Evolutionary conservation across 306 rosid species (phyloP).

Genomic region (Quercus parvula): DNA sequence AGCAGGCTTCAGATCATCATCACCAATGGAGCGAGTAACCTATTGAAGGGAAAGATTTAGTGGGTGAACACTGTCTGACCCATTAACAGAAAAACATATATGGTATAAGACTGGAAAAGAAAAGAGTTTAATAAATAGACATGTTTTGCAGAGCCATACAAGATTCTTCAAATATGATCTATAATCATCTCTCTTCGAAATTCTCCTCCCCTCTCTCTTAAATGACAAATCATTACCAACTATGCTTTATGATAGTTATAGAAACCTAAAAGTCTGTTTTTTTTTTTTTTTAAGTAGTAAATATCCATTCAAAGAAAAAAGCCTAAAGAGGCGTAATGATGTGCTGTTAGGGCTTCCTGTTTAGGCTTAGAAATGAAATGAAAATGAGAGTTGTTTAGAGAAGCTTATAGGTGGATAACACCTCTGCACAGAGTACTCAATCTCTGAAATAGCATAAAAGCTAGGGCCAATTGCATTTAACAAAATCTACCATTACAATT

Average conservation of each 20-base stretch:
- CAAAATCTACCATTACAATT: too few species aligned
- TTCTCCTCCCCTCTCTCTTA: neutral
- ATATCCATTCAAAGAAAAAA: neutral
- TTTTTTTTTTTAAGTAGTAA: too few species aligned
- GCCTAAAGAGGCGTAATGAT: too few species aligned
- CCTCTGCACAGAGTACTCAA: too few species aligned
- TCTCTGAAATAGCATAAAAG: too few species aligned
- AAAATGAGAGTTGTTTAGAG: too few species aligned
- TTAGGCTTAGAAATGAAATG: too few species aligned
- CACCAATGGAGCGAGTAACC: slow-evolving; percentile 98
- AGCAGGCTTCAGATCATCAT: slow-evolving; percentile 88
- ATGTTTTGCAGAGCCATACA: neutral
- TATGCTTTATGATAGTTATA: neutral
- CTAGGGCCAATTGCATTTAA: too few species aligned
- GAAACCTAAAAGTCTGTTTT: neutral
- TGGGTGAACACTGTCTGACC: neutral
- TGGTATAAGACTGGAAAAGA: neutral
- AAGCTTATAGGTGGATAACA: too few species aligned
- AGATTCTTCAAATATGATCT: neutral
- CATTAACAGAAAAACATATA: neutral
- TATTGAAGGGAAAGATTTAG: slow-evolving; percentile 18
- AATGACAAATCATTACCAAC: neutral
- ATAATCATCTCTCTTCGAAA: neutral
- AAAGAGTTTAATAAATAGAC: neutral
- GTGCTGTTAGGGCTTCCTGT: too few species aligned